phyloP scores from a whole-genome alignment of 2,329 filamentous ascomycete genomes.

The Zymoseptoria pseudotritici region DNA sequence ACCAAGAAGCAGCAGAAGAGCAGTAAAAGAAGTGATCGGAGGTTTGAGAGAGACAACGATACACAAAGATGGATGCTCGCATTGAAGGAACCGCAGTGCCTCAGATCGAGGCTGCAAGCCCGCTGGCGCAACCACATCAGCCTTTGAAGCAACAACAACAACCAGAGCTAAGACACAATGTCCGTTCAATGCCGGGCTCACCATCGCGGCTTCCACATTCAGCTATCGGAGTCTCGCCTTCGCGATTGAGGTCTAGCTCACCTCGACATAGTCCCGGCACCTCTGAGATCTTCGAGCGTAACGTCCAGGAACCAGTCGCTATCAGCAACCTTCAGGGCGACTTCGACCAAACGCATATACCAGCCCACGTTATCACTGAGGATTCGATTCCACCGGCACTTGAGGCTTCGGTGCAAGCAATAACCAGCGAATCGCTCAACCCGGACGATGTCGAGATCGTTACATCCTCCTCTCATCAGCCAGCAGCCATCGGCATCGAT shows the following conservation, averaged over 20 bases:
- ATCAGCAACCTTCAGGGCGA: conserved; percentile 54
- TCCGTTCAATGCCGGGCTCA: conserved; percentile 17
- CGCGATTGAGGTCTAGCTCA: conserved; percentile 58
- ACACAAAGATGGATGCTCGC: conserved; percentile 7
- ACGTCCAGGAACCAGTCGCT: conserved; percentile 65
- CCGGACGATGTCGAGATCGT: conserved; percentile 90
- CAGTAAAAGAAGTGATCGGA: conserved; percentile 9
- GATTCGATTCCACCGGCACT: conserved; percentile 88
- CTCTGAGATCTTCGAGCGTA: conserved; percentile 80
- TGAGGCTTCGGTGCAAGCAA: conserved; percentile 83
- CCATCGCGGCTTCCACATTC: conserved; percentile 20
- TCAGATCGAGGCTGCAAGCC: conserved; percentile 3
- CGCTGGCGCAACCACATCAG: background rate
- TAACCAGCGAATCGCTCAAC: conserved; percentile 77
- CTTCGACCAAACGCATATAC: conserved; percentile 70
- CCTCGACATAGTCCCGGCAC: conserved; percentile 71
- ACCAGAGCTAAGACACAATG: conserved; percentile 9
- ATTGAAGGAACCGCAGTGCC: conserved; percentile 4
- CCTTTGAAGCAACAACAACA: conserved; percentile 5
- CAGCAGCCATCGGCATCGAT: conserved; percentile 57
- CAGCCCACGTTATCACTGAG: conserved; percentile 86
- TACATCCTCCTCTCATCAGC: conserved; percentile 76
- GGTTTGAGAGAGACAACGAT: conserved; percentile 12
- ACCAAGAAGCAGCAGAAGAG: conserved; percentile 9
- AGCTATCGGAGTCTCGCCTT: conserved; percentile 22